Evolutionary conservation across 1,139 yeast species (phyloP).

Genomic region (Hemisphaericaspora subhashii): DNA sequence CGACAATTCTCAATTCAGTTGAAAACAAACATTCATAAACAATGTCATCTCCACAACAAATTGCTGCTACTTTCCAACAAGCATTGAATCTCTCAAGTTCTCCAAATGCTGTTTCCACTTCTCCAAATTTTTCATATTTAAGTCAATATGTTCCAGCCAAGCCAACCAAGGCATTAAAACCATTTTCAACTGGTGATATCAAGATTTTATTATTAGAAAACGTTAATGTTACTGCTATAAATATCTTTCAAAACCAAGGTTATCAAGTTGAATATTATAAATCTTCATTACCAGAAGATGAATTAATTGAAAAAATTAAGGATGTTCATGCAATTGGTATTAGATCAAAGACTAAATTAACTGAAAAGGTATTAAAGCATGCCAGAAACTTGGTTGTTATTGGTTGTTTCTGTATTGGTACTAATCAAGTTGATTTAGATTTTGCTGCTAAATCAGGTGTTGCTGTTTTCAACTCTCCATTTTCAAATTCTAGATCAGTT

Average conservation of each 20-base stretch:
- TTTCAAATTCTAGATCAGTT: conserved; percentile 96
- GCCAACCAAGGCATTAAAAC: conserved; percentile 72
- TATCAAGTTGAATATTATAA: conserved; percentile 96
- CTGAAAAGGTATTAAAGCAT: conserved; percentile 72
- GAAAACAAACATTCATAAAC: no score
- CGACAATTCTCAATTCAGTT: background rate
- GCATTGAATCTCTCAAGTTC: conserved; percentile 52
- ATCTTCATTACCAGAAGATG: conserved; percentile 87
- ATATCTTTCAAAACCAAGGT: conserved; percentile 83
- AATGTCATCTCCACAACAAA: conserved; percentile 73
- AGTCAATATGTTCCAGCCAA: conserved; percentile 46
- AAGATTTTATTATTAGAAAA: conserved; percentile 89
- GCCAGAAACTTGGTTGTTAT: conserved; percentile 88
- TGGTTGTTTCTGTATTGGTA: conserved; percentile 99
- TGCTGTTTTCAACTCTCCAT: conserved; percentile 98
- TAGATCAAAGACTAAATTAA: conserved; percentile 92
- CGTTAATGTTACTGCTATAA: conserved; percentile 88
- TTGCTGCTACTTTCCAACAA: conserved; percentile 57
- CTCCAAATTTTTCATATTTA: conserved; percentile 59
- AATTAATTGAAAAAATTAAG: conserved; percentile 88
- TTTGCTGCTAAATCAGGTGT: conserved; percentile 91
- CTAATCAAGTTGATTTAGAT: conserved; percentile 93
- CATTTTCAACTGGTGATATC: conserved; percentile 88
- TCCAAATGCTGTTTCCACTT: conserved; percentile 70
- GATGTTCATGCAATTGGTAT: conserved; percentile 97